Base-by-base conservation (phyloP, 495 filamentous ascomycete genomes). In the Neurospora sp. region DNA sequence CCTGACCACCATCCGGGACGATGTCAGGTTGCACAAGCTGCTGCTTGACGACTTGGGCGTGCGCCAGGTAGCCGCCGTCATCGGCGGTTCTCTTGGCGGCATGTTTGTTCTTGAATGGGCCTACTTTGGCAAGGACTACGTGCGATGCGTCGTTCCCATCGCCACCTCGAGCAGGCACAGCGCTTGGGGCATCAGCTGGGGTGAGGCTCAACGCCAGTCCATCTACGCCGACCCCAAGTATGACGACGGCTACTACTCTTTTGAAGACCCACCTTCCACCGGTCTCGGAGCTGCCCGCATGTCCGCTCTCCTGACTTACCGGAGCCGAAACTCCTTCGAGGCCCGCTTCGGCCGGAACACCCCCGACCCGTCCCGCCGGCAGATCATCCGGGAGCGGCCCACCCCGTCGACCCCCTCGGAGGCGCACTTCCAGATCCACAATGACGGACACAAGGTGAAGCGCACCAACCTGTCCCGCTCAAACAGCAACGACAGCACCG, bases 131-230 rank as follows among this genome's bases (percentile, higher is more conserved):
- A 92, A 92, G 79, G 92, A 97, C 75, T 98, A 98, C 77, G 94
- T 99, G 39, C 91, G 92, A 41, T 88, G 89, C 53, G 93, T 99
- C 79, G 91, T 98, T 38, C 93, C 96, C 4, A 96, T 99, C 75
- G 96, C 96, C 37, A 98, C 96, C 22, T 98, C 95, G 6, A 93
- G 93, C 69, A 89, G 93, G 12, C 96, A 98, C 78, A 97, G 94
- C 74, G 96, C 96, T n/a, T 99, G 96, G 96, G 93, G 96, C 47
- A 99, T 99, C 76, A 97, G 94, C 81, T 98, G 96, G 96, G 94
- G 96, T 53, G 96, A 99, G 81, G 95, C 96, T 31, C 96, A 99
- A 82, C 85, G 96, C 70, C 96, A 99, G 82, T 96, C 93, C 85
- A 99, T 99, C 79, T 99, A 98, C 82, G 93, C 93, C 73, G 96